These are phyloP conservation scores for Breviolum minutum DNA, from an alignment of 73 alveolate genomes.

Conservation along the genomic window DNA sequence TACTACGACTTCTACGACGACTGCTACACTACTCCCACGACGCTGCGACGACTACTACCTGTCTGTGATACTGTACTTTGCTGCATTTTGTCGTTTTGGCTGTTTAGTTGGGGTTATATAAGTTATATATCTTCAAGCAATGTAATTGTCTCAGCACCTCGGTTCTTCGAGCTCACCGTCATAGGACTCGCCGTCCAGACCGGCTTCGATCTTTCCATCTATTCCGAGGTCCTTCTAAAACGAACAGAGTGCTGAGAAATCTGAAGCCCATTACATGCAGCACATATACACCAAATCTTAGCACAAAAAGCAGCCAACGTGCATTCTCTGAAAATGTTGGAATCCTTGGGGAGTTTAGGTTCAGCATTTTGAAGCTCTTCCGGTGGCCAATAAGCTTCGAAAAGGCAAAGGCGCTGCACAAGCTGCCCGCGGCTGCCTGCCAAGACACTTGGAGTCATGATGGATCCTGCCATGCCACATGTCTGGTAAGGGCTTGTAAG, in stretches of 20 bases:
- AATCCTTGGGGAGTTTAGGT: conserved; percentile 63
- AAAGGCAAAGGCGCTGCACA: conserved; percentile 41
- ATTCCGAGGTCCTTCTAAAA: conserved; percentile 45
- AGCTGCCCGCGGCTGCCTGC: conserved; percentile 10
- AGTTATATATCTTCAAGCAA: too few species aligned
- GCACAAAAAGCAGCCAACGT: neutral
- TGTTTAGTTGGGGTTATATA: too few species aligned
- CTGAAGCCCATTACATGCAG: neutral
- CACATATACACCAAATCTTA: neutral
- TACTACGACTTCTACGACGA: too few species aligned
- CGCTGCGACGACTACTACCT: too few species aligned
- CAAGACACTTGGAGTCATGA: neutral
- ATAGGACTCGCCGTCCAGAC: conserved; percentile 73
- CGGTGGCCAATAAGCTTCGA: conserved; percentile 92
- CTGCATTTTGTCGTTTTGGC: too few species aligned
- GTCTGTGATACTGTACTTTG: too few species aligned
- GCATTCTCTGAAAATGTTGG: neutral
- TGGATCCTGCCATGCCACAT: too few species aligned
- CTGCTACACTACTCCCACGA: too few species aligned
- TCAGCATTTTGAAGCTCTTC: conserved; percentile 56
- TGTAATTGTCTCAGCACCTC: conserved; percentile 16
- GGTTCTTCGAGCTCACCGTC: conserved; percentile 36
- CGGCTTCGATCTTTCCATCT: conserved; percentile 79
- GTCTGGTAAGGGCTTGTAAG: too few species aligned
- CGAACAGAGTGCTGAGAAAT: neutral